Percentiles rank a stretch among this genome's conserved stretches.
These are phyloP conservation scores for Tetragonia tetragonoides DNA, from an alignment of 148 eudicot genomes.

Conservation along the genomic window DNA sequence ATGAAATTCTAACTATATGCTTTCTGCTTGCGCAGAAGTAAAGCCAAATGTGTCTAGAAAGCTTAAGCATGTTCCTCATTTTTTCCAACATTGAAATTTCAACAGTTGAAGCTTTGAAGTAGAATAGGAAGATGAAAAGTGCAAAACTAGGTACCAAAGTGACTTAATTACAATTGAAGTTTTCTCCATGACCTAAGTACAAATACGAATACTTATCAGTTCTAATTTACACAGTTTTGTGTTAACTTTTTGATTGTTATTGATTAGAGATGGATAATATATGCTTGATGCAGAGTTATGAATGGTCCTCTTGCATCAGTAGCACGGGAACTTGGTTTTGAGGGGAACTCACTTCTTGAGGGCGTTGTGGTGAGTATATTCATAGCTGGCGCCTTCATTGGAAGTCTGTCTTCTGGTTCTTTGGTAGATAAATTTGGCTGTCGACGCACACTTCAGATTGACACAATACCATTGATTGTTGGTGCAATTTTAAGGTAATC, in stretches of 20 bases:
- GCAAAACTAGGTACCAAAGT: neutral
- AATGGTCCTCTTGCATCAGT: conserved; percentile 75
- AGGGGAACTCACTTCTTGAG: conserved; percentile 66
- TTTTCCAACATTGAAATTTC: neutral
- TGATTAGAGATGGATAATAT: neutral
- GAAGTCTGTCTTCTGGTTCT: conserved; percentile 54
- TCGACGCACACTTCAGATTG: conserved; percentile 70
- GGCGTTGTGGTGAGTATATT: conserved; percentile 89
- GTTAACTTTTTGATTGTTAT: neutral
- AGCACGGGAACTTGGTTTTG: conserved; percentile 79
- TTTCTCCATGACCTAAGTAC: neutral
- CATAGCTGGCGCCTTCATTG: conserved; percentile 73
- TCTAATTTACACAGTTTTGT: neutral
- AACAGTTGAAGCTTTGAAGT: neutral
- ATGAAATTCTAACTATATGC: neutral
- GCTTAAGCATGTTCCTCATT: neutral
- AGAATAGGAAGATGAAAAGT: neutral
- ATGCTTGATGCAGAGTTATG: conserved; percentile 57
- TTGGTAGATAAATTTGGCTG: conserved; percentile 67
- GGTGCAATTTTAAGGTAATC: conserved; percentile 72
- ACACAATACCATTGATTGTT: conserved; percentile 62
- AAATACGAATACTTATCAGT: neutral
- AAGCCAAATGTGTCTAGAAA: neutral
- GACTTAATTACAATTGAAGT: neutral
- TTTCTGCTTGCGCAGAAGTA: neutral